phyloP scores from a whole-genome alignment of 2,329 filamentous ascomycete species.

The Phialophora verrucosa region DNA sequence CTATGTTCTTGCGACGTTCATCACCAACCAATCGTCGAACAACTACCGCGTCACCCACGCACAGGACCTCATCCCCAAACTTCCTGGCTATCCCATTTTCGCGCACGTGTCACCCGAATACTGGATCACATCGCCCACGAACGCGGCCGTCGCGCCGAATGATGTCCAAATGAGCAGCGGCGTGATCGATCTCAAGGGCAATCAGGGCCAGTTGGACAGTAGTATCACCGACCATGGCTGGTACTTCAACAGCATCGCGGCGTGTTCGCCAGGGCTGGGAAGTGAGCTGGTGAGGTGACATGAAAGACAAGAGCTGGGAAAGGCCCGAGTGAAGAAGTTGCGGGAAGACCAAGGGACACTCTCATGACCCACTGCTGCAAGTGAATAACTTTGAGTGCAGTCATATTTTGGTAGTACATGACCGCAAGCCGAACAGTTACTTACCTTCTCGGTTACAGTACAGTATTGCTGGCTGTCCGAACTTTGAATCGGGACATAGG shows the following conservation, averaged over 20 bases:
- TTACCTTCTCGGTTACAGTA: no score
- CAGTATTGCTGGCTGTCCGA: no score
- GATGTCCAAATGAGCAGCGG: slow-evolving; percentile 46
- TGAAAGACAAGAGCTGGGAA: no score
- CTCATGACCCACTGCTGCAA: no score
- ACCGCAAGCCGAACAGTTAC: no score
- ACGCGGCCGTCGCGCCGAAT: slow-evolving; percentile 41
- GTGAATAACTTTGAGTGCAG: no score
- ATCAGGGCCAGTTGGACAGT: slow-evolving; percentile 42
- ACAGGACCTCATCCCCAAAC: slow-evolving; percentile 48
- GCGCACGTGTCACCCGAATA: slow-evolving; percentile 50
- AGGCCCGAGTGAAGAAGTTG: no score
- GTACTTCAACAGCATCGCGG: slow-evolving; percentile 44
- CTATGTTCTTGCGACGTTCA: slow-evolving; percentile 45
- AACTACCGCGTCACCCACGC: slow-evolving; percentile 49
- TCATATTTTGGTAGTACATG: no score
- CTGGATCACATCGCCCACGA: slow-evolving; percentile 47
- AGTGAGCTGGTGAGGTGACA: slow-evolving; percentile 1
- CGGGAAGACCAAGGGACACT: no score
- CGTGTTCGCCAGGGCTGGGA: slow-evolving; percentile 25
- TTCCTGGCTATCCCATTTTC: slow-evolving; percentile 46
- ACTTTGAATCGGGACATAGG: background rate
- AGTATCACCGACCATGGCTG: slow-evolving; percentile 45
- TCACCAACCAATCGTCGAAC: slow-evolving; percentile 45
- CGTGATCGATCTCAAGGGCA: slow-evolving; percentile 44